Conservation (phyloP, 306 rosid species). For the Luffa acutangula region DNA sequence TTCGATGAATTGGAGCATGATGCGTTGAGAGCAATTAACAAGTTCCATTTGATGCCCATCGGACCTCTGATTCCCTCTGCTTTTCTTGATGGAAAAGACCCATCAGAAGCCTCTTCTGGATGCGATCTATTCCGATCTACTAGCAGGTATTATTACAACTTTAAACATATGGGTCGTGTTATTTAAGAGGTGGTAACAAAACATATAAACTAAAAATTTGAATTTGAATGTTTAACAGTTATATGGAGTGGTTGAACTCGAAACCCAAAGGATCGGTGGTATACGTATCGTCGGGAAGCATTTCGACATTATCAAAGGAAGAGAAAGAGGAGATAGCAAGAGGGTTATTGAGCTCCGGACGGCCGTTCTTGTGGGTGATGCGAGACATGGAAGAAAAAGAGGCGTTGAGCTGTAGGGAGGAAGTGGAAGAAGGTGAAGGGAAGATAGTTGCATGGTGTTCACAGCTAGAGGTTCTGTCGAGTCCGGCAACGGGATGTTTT, state of each 20-base stretch:
- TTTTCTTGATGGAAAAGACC: conserved; percentile 22
- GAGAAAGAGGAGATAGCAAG: conserved; percentile 55
- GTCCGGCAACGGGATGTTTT: conserved; percentile 36
- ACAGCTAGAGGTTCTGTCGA: conserved; percentile 43
- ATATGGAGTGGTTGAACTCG: conserved; percentile 41
- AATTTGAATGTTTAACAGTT: neutral
- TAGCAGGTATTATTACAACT: neutral
- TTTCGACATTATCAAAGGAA: conserved; percentile 14
- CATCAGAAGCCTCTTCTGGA: conserved; percentile 24
- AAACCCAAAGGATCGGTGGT: conserved; percentile 31
- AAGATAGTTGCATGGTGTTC: conserved; percentile 43
- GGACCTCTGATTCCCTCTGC: conserved; percentile 58
- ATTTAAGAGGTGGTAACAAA: no score
- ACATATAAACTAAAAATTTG: neutral
- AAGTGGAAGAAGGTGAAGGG: conserved; percentile 29
- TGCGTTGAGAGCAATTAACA: conserved; percentile 3
- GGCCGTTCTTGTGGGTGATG: conserved; percentile 48
- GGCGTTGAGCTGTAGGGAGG: conserved; percentile 12
- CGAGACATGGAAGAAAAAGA: conserved; percentile 9
- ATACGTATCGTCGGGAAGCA: conserved; percentile 54
- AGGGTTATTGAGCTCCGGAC: conserved; percentile 27
- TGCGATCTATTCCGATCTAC: conserved; percentile 20
- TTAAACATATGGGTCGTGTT: no score
- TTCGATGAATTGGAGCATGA: conserved; percentile 19
- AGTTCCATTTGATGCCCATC: conserved; percentile 15